Base-by-base conservation (phyloP, 768 basidiomycete genomes). In the Tricholoma saponaceum region DNA sequence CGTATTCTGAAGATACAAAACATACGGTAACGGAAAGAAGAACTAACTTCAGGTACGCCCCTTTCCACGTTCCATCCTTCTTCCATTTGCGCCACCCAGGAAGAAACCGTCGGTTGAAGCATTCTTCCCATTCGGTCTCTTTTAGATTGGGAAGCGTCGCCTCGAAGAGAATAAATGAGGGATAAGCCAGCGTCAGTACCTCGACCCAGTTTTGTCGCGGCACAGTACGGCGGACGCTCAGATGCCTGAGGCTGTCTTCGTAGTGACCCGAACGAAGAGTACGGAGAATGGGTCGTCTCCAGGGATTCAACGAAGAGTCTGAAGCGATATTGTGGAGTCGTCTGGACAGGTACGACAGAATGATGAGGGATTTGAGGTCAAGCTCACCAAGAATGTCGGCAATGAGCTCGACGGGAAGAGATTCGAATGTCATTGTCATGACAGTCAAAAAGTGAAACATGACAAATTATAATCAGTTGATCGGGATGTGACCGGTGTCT, bases 191-290 rank as follows among this genome's bases (percentile, higher is more conserved):
- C n/a, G 80, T 79, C 51, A 91, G 67, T 32, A 92, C 84, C 56
- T 90, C 87, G 51, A 92, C 78, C 86, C 88, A 92, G 65, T 92
- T 92, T 54, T 87, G 84, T 47, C 86, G 77, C 4, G 90, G 90
- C 0, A 92, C 85, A 33, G 73, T 83, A 32, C 72, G 72, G 30
- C 83, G 83, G 30, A 87, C 79, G 62, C 86, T 82, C 23, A 92
- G 78, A 60, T 85, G 80, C 59, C 72, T 79, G 52, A 92, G 68
- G 25, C 74, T 69, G 6, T 67, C 66, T 54, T 85, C 83, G 61
- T 87, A 86, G 25, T 67, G 59, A 28, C 69, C 66, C 14, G 69
- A 69, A 23, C 69, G 72, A 22, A 92, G 77, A 60, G 76, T 82
- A 26, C 79, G 80, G 22, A 85, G 70, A 61, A 92, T 90, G 2